Conservation (phyloP, 176 grass and related monocot genomes). For the Aegilops umbellulata region DNA sequence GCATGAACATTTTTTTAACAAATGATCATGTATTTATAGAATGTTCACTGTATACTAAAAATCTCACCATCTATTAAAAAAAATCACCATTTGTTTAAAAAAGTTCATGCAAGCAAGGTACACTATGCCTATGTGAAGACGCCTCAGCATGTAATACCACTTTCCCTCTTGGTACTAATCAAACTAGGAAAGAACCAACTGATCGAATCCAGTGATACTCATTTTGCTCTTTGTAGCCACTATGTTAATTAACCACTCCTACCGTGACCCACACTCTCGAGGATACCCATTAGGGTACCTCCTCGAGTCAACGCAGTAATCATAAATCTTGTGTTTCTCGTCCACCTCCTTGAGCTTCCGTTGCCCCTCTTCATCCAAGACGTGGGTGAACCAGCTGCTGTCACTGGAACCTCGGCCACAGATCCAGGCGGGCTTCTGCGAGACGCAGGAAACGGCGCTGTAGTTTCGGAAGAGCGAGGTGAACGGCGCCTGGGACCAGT, state of each 20-base stretch:
- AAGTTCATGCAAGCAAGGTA: too few species aligned
- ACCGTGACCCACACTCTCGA: conserved; percentile 23
- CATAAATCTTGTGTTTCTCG: conserved; percentile 41
- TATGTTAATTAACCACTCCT: conserved; percentile 4
- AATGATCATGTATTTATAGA: too few species aligned
- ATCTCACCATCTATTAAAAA: too few species aligned
- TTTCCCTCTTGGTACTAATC: too few species aligned
- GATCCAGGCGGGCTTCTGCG: conserved; percentile 16
- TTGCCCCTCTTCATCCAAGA: neutral
- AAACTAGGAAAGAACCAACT: too few species aligned
- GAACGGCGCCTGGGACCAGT: conserved; percentile 61
- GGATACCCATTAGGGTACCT: conserved; percentile 45
- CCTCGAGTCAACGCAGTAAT: conserved; percentile 51
- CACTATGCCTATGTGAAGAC: too few species aligned
- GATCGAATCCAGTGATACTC: too few species aligned
- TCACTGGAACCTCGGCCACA: conserved; percentile 28
- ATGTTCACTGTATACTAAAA: too few species aligned
- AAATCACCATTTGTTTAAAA: too few species aligned
- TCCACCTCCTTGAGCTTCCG: conserved; percentile 40
- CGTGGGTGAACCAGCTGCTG: conserved; percentile 37
- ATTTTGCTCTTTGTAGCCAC: neutral
- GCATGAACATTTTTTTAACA: too few species aligned
- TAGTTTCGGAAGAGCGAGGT: conserved; percentile 44
- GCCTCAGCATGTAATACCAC: too few species aligned
- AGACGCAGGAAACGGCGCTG: conserved; percentile 30